Evolutionary conservation across 768 basidiomycete species (phyloP).

Genomic region (Lactifluus volemus): DNA sequence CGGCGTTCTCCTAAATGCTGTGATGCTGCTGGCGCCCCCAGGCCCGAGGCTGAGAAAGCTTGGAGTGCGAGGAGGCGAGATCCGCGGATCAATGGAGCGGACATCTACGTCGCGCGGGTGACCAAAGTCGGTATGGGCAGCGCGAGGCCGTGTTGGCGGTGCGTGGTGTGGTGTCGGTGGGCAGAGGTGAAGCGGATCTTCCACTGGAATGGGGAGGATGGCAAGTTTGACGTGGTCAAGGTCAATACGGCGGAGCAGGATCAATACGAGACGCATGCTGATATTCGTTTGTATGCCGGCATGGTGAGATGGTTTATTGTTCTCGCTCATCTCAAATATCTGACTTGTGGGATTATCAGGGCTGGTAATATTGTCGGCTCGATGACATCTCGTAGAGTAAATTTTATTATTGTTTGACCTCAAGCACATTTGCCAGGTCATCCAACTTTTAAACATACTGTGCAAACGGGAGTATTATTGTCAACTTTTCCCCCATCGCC

Average conservation of each 20-base stretch:
- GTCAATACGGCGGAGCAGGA: slow-evolving; percentile 33
- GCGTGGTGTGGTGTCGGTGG: slow-evolving; percentile 49
- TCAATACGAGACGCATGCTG: slow-evolving; percentile 40
- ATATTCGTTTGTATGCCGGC: slow-evolving; percentile 35
- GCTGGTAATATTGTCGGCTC: not conserved
- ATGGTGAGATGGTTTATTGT: slow-evolving; percentile 30
- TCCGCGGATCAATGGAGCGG: slow-evolving; percentile 40
- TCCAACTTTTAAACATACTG: no score
- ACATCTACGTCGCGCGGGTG: slow-evolving; percentile 45
- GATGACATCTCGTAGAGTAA: not conserved
- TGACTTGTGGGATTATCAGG: not conserved
- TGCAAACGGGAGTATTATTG: no score
- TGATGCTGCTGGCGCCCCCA: not conserved
- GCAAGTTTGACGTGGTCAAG: slow-evolving; percentile 37
- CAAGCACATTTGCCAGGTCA: no score
- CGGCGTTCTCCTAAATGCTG: not conserved
- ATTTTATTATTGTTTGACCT: no score
- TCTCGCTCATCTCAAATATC: not conserved
- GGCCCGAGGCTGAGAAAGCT: slow-evolving; percentile 21
- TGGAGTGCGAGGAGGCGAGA: slow-evolving; percentile 33
- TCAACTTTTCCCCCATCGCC: no score
- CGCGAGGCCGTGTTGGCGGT: slow-evolving; percentile 48
- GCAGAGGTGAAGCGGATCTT: slow-evolving; percentile 49
- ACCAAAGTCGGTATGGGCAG: slow-evolving; percentile 42
- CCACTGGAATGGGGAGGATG: slow-evolving; percentile 37